phyloP scores from a whole-genome alignment of 2,329 filamentous ascomycete species.

The Colletotrichum orbiculare region DNA sequence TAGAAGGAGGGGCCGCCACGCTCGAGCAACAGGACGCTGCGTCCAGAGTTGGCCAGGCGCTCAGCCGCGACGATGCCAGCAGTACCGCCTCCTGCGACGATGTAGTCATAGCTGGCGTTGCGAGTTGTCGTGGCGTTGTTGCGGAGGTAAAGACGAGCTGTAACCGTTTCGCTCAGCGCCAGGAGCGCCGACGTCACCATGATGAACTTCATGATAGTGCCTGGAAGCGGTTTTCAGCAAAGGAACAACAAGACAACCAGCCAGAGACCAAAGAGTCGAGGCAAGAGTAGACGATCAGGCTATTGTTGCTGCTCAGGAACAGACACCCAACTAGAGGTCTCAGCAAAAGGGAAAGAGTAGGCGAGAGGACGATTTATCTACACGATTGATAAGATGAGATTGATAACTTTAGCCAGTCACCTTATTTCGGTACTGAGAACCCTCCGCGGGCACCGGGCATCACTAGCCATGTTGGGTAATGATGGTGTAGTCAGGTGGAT shows the following conservation, averaged over 20 bases:
- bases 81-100: constrained; percentile 37
- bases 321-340: not conserved
- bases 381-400: constrained; percentile 23
- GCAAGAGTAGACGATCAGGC: too few species aligned
- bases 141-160: constrained; percentile 9
- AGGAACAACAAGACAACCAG: not conserved
- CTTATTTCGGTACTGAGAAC: constrained; percentile 10
- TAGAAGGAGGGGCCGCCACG: constrained; percentile 32
- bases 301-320: too few species aligned
- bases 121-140: constrained; percentile 30
- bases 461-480: not conserved
- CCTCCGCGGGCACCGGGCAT: constrained; percentile 3
- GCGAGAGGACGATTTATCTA: not conserved
- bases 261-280: not conserved
- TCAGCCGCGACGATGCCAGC: constrained; percentile 34
- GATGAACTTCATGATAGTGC: constrained; percentile 21
- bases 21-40: constrained; percentile 35
- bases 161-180: constrained; percentile 20
- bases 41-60: constrained; percentile 35
- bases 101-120: constrained; percentile 37
- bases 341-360: constrained; percentile 2
- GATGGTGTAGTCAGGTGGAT: constrained; percentile 8
- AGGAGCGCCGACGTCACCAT: constrained; percentile 25
- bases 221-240: not conserved
- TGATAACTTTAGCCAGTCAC: constrained; percentile 14